A percentile compares a stretch with the other conserved stretches of the same genome.
phyloP scores from a whole-genome alignment of 441 rosid genomes.

The Metrosideros polymorpha region DNA sequence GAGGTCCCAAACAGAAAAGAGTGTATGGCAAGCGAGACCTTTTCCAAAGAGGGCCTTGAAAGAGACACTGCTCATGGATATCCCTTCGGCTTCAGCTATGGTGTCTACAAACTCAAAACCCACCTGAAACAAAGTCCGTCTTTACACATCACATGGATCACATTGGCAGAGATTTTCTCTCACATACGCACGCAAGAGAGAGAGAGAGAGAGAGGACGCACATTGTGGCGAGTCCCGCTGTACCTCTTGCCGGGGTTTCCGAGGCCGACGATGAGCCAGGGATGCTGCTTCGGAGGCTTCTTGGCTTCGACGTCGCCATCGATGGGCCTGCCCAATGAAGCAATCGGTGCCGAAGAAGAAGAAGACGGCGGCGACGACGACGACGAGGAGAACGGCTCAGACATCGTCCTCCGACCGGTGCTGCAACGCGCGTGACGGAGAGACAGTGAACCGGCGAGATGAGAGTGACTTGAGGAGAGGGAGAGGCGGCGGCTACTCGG shows the following conservation, averaged over 20 bases:
- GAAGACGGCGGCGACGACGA: not conserved
- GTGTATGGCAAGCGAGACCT: conserved; percentile 24
- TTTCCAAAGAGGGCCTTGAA: conserved; percentile 69
- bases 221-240: conserved; percentile 84
- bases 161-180: not conserved
- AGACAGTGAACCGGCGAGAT: not conserved
- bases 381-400: not conserved
- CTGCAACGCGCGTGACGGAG: not conserved
- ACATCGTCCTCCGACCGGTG: not conserved
- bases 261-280: conserved; percentile 88
- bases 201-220: conserved; percentile 5
- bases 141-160: not conserved
- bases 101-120: conserved; percentile 91
- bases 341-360: conserved; percentile 1
- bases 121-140: conserved; percentile 31
- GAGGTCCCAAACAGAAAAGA: not conserved
- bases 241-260: conserved; percentile 90
- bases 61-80: conserved; percentile 49
- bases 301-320: not conserved
- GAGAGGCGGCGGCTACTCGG: conserved; percentile 3
- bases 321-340: not conserved
- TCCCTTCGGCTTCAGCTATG: conserved; percentile 81
- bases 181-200: not conserved
- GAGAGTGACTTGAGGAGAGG: conserved; percentile 1
- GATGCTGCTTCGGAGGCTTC: conserved; percentile 32